Evolutionary conservation across 129 eudicot genomes (phyloP), one percentile per base, ranked within the genome.

Genomic region (Flaveria brownii): DNA sequence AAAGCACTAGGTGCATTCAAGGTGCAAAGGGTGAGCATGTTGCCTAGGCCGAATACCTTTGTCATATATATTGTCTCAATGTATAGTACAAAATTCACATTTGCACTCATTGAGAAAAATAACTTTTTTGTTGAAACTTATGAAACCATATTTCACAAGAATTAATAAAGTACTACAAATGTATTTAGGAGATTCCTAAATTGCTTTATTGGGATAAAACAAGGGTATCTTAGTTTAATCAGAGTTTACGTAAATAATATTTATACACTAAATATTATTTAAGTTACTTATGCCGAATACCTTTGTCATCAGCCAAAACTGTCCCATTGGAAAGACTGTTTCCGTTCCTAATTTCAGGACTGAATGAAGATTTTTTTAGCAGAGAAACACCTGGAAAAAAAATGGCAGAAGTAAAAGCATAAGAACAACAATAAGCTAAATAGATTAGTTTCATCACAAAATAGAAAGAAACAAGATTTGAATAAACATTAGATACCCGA

Each of bases 401-500:
- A 78, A 82, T 6, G 59, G n/a, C 75, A 63, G 26, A 18, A 70
- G 71, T 14, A 54, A 70, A 17, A 17, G 25, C 36, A 26, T 42
- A 68, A 23, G 33, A 66, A 66, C 39, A 41, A 73, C 9, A 18
- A 75, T 57, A 82, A 60, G 56, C 68, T 41, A 63, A 51, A 16
- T 33, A 30, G 54, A 26, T 22, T 45, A 50, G 60, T 54, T 66
- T 28, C 25, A 39, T 45, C 15, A 36, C n/a, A 46, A 73, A 13
- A 11, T 26, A 52, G 28, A 54, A 9, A n/a, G 57, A 69, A 17
- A 54, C 13, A 25, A 22, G 56, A 36, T 78, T 12, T 43, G 59
- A 42, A 23, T 45, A 43, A 70, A 75, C 45, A 12, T 8, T 8
- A 81, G 64, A 75, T 90, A 92, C 98, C 97, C 45, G 98, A 92